phyloP scores from a whole-genome alignment of 2,329 filamentous ascomycete species.

The Talaromyces sp. region DNA sequence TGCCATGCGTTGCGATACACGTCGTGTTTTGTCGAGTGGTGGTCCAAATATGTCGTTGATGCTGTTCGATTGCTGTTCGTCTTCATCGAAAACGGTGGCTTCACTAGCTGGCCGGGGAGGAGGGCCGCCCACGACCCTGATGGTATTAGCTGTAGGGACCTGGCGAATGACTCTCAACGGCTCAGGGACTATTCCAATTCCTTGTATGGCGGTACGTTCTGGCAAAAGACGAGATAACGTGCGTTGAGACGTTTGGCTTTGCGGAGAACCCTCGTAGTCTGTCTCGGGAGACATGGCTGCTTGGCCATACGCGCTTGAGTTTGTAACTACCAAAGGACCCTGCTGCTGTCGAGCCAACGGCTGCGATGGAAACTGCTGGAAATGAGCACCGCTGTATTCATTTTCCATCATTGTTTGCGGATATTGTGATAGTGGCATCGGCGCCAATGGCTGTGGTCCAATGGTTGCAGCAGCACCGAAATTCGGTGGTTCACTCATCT shows the following conservation, averaged over 20 bases:
- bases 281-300: constrained; percentile 23
- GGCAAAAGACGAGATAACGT: constrained; percentile 40
- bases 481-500: constrained; percentile 36
- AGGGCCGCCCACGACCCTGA: background rate
- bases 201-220: constrained; percentile 25
- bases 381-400: constrained; percentile 16
- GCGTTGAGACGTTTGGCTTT: constrained; percentile 34
- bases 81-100: constrained; percentile 40
- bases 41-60: constrained; percentile 20
- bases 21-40: constrained; percentile 12
- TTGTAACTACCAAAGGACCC: constrained; percentile 14
- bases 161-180: constrained; percentile 34
- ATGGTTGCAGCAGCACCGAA: constrained; percentile 26
- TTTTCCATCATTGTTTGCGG: background rate
- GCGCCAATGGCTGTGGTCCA: constrained; percentile 18
- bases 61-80: constrained; percentile 24
- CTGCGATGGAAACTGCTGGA: constrained; percentile 20
- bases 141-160: constrained; percentile 1
- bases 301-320: constrained; percentile 28
- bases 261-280: constrained; percentile 29
- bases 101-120: constrained; percentile 28
- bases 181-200: constrained; percentile 31
- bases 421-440: background rate
- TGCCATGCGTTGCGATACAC: background rate
- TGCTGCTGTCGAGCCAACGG: constrained; percentile 10